These are phyloP conservation scores for Fusarium sp. DNA, from an alignment of 2,329 filamentous ascomycete species.

Conservation along the genomic window DNA sequence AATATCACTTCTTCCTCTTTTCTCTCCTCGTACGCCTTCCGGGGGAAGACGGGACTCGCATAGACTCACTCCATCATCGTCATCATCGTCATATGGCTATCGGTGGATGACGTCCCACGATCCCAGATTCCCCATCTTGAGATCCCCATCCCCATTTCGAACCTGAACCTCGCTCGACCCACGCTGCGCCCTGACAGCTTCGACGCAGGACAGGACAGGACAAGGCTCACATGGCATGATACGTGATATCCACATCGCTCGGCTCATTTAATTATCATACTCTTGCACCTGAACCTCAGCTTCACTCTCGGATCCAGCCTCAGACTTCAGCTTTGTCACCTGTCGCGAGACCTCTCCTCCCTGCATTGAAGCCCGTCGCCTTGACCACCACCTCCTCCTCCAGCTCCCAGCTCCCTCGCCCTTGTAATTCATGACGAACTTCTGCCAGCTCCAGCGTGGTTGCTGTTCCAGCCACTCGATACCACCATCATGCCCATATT, in stretches of 20 bases:
- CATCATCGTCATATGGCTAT: conserved; percentile 36
- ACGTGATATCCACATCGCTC: conserved; percentile 36
- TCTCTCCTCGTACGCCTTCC: background rate
- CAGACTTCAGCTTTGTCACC: background rate
- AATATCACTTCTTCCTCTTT: background rate
- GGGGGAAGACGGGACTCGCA: conserved; percentile 21
- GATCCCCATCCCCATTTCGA: conserved; percentile 13
- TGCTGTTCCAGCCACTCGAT: conserved; percentile 47
- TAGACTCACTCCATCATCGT: conserved; percentile 29
- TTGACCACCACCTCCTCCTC: conserved; percentile 4
- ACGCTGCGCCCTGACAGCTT: conserved; percentile 32
- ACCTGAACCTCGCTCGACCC: conserved; percentile 30
- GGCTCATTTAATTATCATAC: conserved; percentile 16
- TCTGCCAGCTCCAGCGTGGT: conserved; percentile 34
- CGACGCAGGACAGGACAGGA: background rate
- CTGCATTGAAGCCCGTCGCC: conserved; percentile 13
- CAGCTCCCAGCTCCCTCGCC: background rate
- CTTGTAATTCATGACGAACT: conserved; percentile 36
- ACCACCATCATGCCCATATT: conserved; percentile 66
- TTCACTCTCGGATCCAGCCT: background rate
- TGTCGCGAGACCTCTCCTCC: conserved; percentile 11
- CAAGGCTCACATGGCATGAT: conserved; percentile 36
- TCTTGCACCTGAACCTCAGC: background rate
- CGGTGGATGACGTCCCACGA: conserved; percentile 42
- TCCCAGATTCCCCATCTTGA: conserved; percentile 40